These are phyloP conservation scores for Setaria viridis DNA, from an alignment of 202 grass and related monocot genomes.

Conservation along the genomic window DNA sequence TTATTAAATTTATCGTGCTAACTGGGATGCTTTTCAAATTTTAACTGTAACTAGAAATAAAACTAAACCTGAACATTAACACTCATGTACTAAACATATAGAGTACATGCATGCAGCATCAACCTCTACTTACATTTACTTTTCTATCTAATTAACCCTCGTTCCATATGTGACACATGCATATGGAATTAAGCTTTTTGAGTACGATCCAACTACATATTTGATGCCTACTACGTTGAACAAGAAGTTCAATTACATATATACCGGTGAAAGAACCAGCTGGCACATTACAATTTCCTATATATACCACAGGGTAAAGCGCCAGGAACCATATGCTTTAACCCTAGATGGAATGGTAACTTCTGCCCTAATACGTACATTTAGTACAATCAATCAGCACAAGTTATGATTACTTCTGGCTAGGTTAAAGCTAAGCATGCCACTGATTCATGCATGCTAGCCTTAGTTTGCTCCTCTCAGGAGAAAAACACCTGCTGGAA, in stretches of 20 bases:
- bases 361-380: too few relatives aligned
- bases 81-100: constrained; percentile 16
- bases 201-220: constrained; percentile 14
- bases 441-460: too few relatives aligned
- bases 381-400: background rate
- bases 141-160: background rate
- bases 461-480: constrained; percentile 2
- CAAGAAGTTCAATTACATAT: background rate
- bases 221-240: constrained; percentile 10
- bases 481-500: background rate
- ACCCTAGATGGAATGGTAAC: too few relatives aligned
- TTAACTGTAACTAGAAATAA: background rate
- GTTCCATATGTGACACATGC: background rate
- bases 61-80: background rate
- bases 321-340: too few relatives aligned
- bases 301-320: constrained; percentile 7
- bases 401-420: background rate
- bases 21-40: background rate
- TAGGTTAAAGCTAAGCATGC: background rate
- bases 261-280: background rate
- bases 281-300: background rate
- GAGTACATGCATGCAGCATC: constrained; percentile 20
- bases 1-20: background rate
- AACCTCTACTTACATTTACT: background rate
- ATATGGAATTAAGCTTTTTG: background rate